Conservation (phyloP, 768 basidiomycete species). For the Austroboletus eburneus region DNA sequence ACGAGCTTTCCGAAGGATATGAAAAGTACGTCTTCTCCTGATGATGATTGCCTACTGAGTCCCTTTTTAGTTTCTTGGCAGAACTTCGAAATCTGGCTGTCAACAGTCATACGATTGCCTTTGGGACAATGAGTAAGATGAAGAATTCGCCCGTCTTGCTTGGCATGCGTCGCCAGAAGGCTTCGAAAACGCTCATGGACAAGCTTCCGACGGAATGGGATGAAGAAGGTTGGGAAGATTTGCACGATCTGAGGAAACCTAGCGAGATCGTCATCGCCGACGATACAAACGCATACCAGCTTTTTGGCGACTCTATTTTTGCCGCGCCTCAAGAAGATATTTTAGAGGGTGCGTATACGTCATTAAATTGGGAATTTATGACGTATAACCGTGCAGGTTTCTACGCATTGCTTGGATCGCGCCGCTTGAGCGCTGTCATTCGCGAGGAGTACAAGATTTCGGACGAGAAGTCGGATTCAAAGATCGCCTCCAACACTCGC, state of each 20-base stretch:
- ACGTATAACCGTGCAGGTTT: conserved; percentile 45
- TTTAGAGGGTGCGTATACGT: conserved; percentile 59
- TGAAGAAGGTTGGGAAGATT: conserved; percentile 70
- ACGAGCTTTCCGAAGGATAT: conserved; percentile 62
- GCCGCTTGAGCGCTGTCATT: conserved; percentile 65
- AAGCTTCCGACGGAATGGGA: conserved; percentile 35
- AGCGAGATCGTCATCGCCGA: conserved; percentile 79
- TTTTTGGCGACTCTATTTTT: conserved; percentile 74
- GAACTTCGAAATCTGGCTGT: conserved; percentile 87
- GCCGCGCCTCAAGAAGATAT: conserved; percentile 87
- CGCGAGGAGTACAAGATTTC: conserved; percentile 70
- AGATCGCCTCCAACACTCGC: conserved; percentile 48
- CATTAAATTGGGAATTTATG: not conserved
- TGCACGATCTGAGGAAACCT: conserved; percentile 69
- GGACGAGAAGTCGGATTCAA: conserved; percentile 46
- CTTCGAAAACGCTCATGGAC: conserved; percentile 14
- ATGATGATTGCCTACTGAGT: not conserved
- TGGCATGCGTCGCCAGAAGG: conserved; percentile 58
- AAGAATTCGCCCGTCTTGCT: conserved; percentile 68
- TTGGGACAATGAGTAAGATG: conserved; percentile 54
- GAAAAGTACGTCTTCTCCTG: conserved; percentile 47
- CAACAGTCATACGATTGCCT: conserved; percentile 54
- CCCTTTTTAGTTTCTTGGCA: conserved; percentile 60
- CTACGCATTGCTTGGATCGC: conserved; percentile 73
- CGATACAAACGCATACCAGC: conserved; percentile 74